Conservation (phyloP, 352 stramenopile species). For the Phytopythium boreale region DNA sequence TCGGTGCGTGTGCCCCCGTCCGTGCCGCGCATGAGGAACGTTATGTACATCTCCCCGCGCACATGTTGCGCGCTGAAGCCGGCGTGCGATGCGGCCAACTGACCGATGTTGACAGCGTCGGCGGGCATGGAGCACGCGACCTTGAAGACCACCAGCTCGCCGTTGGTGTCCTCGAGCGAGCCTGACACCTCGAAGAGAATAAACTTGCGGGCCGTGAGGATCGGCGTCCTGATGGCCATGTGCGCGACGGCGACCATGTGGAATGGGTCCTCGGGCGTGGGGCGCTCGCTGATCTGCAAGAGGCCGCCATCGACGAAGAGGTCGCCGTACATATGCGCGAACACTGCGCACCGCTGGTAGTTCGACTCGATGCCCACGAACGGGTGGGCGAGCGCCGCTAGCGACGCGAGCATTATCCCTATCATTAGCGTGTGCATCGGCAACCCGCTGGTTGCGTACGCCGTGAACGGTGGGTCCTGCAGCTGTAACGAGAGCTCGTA, state of each 20-base stretch:
- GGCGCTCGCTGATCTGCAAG: constrained; percentile 29
- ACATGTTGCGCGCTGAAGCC: constrained; percentile 8
- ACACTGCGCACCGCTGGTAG: constrained; percentile 26
- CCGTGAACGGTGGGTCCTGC: constrained; percentile 19
- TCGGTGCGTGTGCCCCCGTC: constrained; percentile 15
- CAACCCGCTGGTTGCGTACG: constrained; percentile 19
- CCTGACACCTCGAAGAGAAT: constrained; percentile 39
- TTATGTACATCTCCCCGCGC: constrained; percentile 28
- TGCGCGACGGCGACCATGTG: constrained; percentile 47
- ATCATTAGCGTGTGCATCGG: constrained; percentile 28
- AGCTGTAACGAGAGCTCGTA: constrained; percentile 31
- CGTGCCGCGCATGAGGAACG: constrained; percentile 24
- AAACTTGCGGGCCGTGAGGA: constrained; percentile 31
- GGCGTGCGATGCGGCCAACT: constrained; percentile 9
- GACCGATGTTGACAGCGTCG: constrained; percentile 22
- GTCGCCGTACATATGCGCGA: constrained; percentile 42
- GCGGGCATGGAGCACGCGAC: constrained; percentile 32
- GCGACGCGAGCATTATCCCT: constrained; percentile 20
- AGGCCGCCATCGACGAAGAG: constrained; percentile 45
- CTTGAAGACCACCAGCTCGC: constrained; percentile 24
- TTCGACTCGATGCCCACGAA: constrained; percentile 28
- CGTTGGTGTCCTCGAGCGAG: constrained; percentile 24
- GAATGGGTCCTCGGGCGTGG: constrained; percentile 30
- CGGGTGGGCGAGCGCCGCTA: constrained; percentile 36
- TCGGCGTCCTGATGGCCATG: constrained; percentile 25